Base-by-base conservation (phyloP, 306 rosid genomes). In the Datisca glomerata region DNA sequence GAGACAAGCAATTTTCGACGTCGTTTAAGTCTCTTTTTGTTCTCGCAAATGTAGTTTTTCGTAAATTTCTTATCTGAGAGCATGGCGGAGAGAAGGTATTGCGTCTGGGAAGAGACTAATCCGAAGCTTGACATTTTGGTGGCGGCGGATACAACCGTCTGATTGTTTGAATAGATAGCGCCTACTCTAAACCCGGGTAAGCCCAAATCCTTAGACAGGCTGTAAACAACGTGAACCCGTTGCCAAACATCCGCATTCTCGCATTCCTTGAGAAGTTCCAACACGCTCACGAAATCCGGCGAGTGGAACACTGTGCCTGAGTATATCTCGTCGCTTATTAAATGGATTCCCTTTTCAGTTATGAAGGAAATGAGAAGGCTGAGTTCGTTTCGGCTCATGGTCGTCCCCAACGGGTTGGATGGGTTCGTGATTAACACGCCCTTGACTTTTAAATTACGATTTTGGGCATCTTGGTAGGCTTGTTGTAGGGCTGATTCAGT, bases 41-140 rank as follows among this genome's bases (percentile, higher is more conserved):
- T 83, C 9, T 49, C 62, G 15, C 47, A 18, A 1, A 75, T 67
- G 41, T 75, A 83, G 12, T 59, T 67, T 51, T 61, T 58, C 0
- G 85, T 67, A 54, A 83, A 83, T 12, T 47, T 41, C 59, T 62
- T 29, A 47, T 83, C 74, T 0, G 91, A 83, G 3, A 83, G 35
- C 85, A 83, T 78, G 2, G 80, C 66, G 12, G 85, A 80, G 51
- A 83, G n/a, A 6, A 83, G 43, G 5, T 78, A 78, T n/a, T 83
- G 94, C 6, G 94, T 83, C 47, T 83, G 91, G 0, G 94, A 83
- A 1, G 94, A 83, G 6, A 78, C 74, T 12, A 83, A 41, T 12
- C 85, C 72, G 52, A 83, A 83, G 48, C 94, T 83, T 0, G 94
- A 83, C 94, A 83, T 83, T 9, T 83, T 72, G 12, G 85, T 58